These are phyloP conservation scores for Penicillium olsonii DNA, from an alignment of 2,329 filamentous ascomycete species.

Conservation along the genomic window DNA sequence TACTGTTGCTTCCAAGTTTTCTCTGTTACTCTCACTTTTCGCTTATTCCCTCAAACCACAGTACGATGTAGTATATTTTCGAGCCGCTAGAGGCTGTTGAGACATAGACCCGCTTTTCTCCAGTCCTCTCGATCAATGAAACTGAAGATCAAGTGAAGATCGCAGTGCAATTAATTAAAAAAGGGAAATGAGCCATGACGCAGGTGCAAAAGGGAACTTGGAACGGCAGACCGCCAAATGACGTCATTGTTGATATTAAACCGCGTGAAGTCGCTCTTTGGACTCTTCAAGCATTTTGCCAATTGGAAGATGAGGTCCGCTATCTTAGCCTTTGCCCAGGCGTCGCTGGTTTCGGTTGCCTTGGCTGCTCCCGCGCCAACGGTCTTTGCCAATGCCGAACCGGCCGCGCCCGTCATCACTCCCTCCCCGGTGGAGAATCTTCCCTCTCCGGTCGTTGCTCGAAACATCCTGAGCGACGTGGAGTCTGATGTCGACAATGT, in stretches of 20 bases:
- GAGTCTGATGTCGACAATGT: not conserved
- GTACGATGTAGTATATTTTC: too few relatives aligned
- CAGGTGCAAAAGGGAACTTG: not conserved
- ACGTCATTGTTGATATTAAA: not conserved
- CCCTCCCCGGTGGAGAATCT: slow-evolving; percentile 12
- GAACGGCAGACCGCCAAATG: not conserved
- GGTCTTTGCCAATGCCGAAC: slow-evolving; percentile 9
- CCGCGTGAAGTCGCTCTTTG: not conserved
- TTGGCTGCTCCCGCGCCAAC: slow-evolving; percentile 15
- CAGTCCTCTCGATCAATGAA: too few relatives aligned
- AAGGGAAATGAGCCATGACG: not conserved
- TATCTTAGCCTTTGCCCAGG: slow-evolving; percentile 6
- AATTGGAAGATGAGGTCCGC: slow-evolving; percentile 3
- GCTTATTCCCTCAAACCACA: too few relatives aligned
- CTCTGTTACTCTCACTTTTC: too few relatives aligned
- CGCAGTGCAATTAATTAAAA: not conserved
- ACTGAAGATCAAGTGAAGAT: not conserved
- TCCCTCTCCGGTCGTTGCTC: slow-evolving; percentile 14
- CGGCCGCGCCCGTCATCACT: slow-evolving; percentile 14
- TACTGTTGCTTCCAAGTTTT: too few relatives aligned
- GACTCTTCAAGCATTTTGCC: not conserved
- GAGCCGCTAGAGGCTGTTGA: too few relatives aligned
- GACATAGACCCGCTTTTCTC: too few relatives aligned
- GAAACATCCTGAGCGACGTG: slow-evolving; percentile 13
- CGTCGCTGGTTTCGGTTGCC: slow-evolving; percentile 12